Base-by-base conservation (phyloP, 176 grass and related monocot species). In the Cenchrus fungigraminus region DNA sequence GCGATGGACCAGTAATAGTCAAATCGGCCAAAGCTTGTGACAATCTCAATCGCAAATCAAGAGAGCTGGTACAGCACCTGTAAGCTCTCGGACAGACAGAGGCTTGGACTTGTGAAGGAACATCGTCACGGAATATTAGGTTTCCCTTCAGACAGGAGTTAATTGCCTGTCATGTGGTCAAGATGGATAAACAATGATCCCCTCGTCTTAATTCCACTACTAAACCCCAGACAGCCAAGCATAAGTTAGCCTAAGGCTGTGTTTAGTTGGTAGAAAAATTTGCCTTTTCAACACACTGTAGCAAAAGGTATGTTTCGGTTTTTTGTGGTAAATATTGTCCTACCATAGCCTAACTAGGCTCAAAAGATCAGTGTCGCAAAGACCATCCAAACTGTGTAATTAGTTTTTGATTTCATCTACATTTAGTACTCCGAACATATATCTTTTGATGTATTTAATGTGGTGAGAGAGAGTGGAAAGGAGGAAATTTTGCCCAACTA, bases 1-100 rank as follows among this genome's bases (percentile, higher is more conserved):
- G 20, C 34, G 16, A 68, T 6, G 85, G 66, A 22, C 78, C 71
- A 9, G 25, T 75, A 50, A 53, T 68, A 87, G 78, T 87, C 85
- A 76, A 76, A 87, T n/a, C 60, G 40, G 34, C 68, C 49, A 45
- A 74, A 4, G 37, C 37, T 40, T 54, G 28, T 75, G 51, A 16
- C 73, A 12, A 34, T 45, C 11, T 52, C 43, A 47, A 80, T 45
- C 50, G 59, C 34, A 9, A n/a, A 67, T 5, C 72, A 77, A 50
- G 49, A 10, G 5, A 67, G 60, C 22, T 76, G 49, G 31, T 76
- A 66, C 13, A 29, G 13, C 32, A 20, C 47, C 14, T 80, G 47
- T 32, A 79, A 86, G 47, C 77, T 73, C 67, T 13, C 13, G 46
- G 11, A 12, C 58, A 80, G 85, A 71, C 76, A 80, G 55, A 19